phyloP scores from a whole-genome alignment of 2,329 filamentous ascomycete species.

The Microsporum audouinii region DNA sequence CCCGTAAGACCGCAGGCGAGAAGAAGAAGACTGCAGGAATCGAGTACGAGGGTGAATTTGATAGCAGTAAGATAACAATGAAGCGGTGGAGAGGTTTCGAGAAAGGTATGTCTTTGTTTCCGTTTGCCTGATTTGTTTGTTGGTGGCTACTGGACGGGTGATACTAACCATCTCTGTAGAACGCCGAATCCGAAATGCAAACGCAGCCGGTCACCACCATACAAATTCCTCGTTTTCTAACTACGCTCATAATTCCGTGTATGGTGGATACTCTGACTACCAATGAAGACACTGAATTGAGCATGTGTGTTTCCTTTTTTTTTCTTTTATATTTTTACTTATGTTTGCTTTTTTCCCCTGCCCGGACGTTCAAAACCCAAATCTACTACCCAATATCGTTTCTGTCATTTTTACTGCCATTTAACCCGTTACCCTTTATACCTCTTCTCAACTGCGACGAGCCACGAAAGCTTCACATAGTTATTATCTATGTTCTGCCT shows the following conservation, averaged over 20 bases:
- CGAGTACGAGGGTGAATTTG: conserved; percentile 89
- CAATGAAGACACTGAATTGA: conserved; percentile 12
- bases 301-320: background rate
- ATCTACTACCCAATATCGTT: background rate
- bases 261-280: conserved; percentile 31
- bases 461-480: conserved; percentile 5
- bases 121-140: background rate
- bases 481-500: background rate
- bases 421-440: background rate
- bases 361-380: background rate
- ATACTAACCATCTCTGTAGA: conserved; percentile 18
- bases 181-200: conserved; percentile 26
- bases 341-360: background rate
- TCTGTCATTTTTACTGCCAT: conserved; percentile 6
- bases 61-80: conserved; percentile 98
- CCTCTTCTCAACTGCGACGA: background rate
- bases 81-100: conserved; percentile 98
- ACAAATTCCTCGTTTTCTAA: conserved; percentile 15
- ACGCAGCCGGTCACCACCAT: conserved; percentile 17
- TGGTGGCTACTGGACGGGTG: background rate
- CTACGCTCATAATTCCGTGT: conserved; percentile 22
- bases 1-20: conserved; percentile 85
- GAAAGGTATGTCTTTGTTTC: conserved; percentile 41
- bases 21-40: conserved; percentile 76
- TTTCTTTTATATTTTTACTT: background rate